phyloP scores from a whole-genome alignment of 495 filamentous ascomycete species.

The Pseudoneurospora amorphoporcata region DNA sequence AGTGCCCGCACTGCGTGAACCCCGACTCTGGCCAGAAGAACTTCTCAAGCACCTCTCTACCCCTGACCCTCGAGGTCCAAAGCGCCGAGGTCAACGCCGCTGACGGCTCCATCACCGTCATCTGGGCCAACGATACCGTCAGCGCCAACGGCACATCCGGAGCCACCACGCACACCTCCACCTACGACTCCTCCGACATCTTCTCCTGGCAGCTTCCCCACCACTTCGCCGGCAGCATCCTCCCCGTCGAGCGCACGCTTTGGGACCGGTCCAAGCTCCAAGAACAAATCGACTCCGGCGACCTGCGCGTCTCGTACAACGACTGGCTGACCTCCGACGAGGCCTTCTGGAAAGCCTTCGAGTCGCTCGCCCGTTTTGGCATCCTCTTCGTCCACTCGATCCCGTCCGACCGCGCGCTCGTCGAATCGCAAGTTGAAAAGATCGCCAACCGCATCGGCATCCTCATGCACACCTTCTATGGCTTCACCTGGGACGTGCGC shows the following conservation, averaged over 20 bases:
- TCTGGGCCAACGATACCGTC: constrained; percentile 38
- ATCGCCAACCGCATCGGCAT: constrained; percentile 64
- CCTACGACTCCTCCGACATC: constrained; percentile 6
- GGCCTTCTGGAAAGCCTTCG: constrained; percentile 44
- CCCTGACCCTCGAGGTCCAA: constrained; percentile 35
- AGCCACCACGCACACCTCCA: constrained; percentile 11
- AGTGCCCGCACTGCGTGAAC: constrained; percentile 63
- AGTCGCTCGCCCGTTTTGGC: constrained; percentile 46
- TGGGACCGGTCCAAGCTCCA: constrained; percentile 23
- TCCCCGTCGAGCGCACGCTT: constrained; percentile 6
- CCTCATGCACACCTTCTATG: constrained; percentile 78
- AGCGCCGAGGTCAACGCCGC: constrained; percentile 14
- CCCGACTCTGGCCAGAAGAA: constrained; percentile 71
- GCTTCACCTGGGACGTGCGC: constrained; percentile 78
- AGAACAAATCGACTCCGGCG: constrained; percentile 20
- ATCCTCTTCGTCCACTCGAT: constrained; percentile 64
- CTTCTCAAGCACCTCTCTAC: constrained; percentile 66
- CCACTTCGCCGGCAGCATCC: background rate
- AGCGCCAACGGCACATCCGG: constrained; percentile 12
- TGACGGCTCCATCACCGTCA: constrained; percentile 40
- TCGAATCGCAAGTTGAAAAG: constrained; percentile 49
- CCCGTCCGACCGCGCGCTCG: constrained; percentile 33
- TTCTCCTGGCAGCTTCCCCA: background rate
- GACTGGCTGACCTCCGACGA: constrained; percentile 51
- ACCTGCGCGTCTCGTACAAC: constrained; percentile 45